phyloP scores from a whole-genome alignment of 1,139 yeast genomes.

The Ashbya aceris region DNA sequence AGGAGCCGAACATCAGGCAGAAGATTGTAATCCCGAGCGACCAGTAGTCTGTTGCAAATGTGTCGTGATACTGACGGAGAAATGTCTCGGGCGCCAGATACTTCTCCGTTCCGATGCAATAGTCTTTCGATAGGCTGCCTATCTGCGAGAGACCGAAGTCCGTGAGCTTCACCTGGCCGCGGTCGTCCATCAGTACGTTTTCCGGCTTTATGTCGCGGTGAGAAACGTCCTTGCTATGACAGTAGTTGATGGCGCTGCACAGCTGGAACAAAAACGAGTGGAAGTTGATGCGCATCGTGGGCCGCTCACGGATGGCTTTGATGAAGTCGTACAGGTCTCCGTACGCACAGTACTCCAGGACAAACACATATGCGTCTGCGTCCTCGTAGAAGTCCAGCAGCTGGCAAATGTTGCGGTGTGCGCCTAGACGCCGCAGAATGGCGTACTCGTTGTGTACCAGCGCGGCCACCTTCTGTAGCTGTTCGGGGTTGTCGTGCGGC shows the following conservation, averaged over 20 bases:
- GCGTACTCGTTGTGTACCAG: conserved; percentile 19
- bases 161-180: conserved; percentile 69
- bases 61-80: conserved; percentile 29
- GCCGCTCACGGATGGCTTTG: conserved; percentile 35
- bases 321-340: conserved; percentile 91
- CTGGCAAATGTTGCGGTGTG: conserved; percentile 41
- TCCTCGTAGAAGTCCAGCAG: conserved; percentile 69
- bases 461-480: conserved; percentile 8
- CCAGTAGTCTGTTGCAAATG: conserved; percentile 83
- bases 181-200: conserved; percentile 55
- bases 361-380: conserved; percentile 38
- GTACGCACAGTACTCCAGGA: conserved; percentile 73
- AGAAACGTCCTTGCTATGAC: conserved; percentile 64
- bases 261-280: conserved; percentile 57
- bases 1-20: conserved; percentile 74
- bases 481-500: conserved; percentile 11
- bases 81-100: conserved; percentile 92
- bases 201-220: conserved; percentile 88
- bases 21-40: conserved; percentile 76
- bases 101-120: conserved; percentile 84
- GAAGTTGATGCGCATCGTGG: conserved; percentile 15
- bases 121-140: conserved; percentile 48
- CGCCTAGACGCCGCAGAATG: conserved; percentile 18
- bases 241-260: conserved; percentile 58
- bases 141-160: conserved; percentile 87